Base-by-base conservation (phyloP, 73 alveolate genomes). In the Uronychia binucleata region DNA sequence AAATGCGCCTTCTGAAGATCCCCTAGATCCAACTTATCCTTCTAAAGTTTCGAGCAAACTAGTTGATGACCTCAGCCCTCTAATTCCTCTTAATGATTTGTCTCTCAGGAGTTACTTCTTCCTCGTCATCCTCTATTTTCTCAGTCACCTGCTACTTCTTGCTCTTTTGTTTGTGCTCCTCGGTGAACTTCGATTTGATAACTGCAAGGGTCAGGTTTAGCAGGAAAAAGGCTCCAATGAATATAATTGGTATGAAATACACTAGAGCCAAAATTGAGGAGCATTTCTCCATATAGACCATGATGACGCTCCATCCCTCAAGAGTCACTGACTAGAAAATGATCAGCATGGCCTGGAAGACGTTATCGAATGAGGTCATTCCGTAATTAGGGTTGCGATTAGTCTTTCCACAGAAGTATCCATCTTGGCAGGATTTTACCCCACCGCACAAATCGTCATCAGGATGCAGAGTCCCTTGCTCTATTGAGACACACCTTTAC, bases 241-340 rank as follows among this genome's bases (percentile, higher is more conserved):
- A 84, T 0, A 95, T 91, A 57, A 95, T 77, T n/a, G 88, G 87
- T 76, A 93, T 89, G 83, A 95, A 96, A 85, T 88, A 91, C n/a
- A 96, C 77, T 78, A 95, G 83, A 33, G 78, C 89, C 77, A 91
- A 83, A 58, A 85, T 92, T 31, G 88, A 82, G 81, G 92, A 91
- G 14, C 97, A 82, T 86, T 90, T 88, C 84, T 88, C 77, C 28
- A 91, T 96, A 75, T 67, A 84, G 30, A 94, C 83, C 96, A 92
- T 90, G 28, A 94, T 91, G 74, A 80, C 27, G 30, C 98, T 86
- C 99, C 99, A 97, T 25, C 99, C 99, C 93, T 97, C 99, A 57
- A 92, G 87, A 31, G 98, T 96, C 14, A 89, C 94, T 78, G 95
- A 88, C 30, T 92, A 93, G 83, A 95, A 97, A 33, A 97, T 91